These are phyloP conservation scores for Phytophthora sp. DNA, from an alignment of 352 stramenopile species.

Conservation along the genomic window DNA sequence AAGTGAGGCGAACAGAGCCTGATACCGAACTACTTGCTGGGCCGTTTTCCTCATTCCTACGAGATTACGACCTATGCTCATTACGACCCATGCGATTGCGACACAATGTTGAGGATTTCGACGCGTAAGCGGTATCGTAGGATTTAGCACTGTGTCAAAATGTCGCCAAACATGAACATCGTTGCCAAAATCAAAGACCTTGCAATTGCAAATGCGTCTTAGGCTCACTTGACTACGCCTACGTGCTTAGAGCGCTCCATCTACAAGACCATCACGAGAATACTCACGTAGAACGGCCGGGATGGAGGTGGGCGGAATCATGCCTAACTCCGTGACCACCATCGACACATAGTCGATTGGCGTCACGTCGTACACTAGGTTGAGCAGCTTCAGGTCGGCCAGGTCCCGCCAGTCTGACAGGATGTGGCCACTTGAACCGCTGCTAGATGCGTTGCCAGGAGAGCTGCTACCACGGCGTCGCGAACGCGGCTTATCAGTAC, in stretches of 20 bases:
- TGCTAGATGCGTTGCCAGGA: constrained; percentile 1
- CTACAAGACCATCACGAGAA: constrained; percentile 67
- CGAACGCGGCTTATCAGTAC: constrained; percentile 56
- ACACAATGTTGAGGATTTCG: too few relatives aligned
- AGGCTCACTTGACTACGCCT: constrained; percentile 14
- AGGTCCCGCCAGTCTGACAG: constrained; percentile 84
- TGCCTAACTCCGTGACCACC: constrained; percentile 97
- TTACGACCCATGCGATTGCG: too few relatives aligned
- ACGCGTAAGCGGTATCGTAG: too few relatives aligned
- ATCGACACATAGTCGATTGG: constrained; percentile 96
- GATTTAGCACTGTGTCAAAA: too few relatives aligned
- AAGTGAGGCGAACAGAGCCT: too few relatives aligned
- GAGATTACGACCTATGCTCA: too few relatives aligned
- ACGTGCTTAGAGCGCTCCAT: constrained; percentile 35
- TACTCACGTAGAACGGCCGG: constrained; percentile 97
- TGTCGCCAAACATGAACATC: too few relatives aligned
- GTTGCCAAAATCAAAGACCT: constrained; percentile 24
- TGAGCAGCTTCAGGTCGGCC: constrained; percentile 77
- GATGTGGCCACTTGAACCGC: constrained; percentile 53
- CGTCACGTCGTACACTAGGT: constrained; percentile 96
- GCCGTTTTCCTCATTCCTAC: too few relatives aligned
- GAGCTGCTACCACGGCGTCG: constrained; percentile 20
- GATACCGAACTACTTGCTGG: too few relatives aligned
- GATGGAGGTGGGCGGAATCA: constrained; percentile 97
- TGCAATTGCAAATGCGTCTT: constrained; percentile 11